A percentile compares a stretch with the other conserved stretches of the same genome.
phyloP scores from a whole-genome alignment of 495 filamentous ascomycete species.

The Penicilliopsis zonata region DNA sequence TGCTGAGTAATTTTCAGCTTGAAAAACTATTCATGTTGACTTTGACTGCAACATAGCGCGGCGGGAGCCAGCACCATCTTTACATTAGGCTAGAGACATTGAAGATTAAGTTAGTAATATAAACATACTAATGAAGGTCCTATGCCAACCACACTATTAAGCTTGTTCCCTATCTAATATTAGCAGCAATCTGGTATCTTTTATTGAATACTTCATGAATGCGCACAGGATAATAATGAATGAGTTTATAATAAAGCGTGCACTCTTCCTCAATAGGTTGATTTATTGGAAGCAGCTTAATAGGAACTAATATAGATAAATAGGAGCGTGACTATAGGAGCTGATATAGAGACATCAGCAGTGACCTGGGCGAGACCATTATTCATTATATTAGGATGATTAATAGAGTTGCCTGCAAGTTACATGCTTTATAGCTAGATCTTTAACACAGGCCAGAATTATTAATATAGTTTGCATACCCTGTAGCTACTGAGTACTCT shows the following conservation, averaged over 20 bases:
- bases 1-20: constrained; percentile 14
- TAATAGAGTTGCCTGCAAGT: no score
- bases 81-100: constrained; percentile 1
- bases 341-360: no score
- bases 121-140: constrained; percentile 21
- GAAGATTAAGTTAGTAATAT: constrained; percentile 4
- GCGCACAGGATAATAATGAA: constrained; percentile 16
- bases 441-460: no score
- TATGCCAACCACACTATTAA: constrained; percentile 38
- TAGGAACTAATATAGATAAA: background rate
- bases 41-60: constrained; percentile 16
- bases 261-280: constrained; percentile 20
- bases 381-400: no score
- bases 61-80: constrained; percentile 15
- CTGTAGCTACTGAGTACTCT: no score
- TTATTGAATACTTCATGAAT: constrained; percentile 16
- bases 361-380: no score
- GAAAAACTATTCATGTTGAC: constrained; percentile 11
- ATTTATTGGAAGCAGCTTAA: background rate
- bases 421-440: no score
- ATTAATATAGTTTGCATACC: no score
- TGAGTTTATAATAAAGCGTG: constrained; percentile 12
- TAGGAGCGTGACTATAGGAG: background rate
- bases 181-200: constrained; percentile 22
- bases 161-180: constrained; percentile 31